phyloP scores from a whole-genome alignment of 2,329 filamentous ascomycete species.

The Claviceps citrina region DNA sequence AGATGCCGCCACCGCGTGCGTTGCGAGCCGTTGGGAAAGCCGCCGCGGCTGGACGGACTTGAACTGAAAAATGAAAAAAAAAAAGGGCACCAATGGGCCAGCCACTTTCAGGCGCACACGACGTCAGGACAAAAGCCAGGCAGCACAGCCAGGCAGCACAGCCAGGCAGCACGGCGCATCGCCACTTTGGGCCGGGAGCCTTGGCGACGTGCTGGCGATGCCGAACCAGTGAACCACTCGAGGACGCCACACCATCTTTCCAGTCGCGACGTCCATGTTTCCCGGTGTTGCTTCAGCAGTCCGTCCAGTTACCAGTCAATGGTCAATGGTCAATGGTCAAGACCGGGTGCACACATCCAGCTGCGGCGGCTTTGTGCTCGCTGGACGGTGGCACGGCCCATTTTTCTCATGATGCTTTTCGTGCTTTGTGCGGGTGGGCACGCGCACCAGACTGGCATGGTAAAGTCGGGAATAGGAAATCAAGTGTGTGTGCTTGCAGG shows the following conservation, averaged over 20 bases:
- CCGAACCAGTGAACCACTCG: not conserved
- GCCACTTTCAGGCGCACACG: not conserved
- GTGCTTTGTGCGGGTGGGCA: conserved; percentile 15
- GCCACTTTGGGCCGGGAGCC: not conserved
- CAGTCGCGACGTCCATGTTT: no score
- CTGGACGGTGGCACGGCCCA: conserved; percentile 9
- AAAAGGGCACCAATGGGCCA: no score
- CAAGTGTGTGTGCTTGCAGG: no score
- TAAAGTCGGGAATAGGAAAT: no score
- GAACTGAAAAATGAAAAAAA: no score
- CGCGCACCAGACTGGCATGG: conserved; percentile 4
- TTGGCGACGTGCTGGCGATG: not conserved
- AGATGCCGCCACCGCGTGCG: not conserved
- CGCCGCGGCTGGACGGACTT: no score
- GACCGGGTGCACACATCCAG: no score
- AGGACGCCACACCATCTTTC: not conserved
- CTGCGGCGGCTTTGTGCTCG: conserved; percentile 12
- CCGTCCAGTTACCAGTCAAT: no score
- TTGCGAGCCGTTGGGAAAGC: not conserved
- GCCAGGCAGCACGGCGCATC: not conserved
- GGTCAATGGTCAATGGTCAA: no score
- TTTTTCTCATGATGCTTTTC: no score
- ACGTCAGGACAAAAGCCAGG: not conserved
- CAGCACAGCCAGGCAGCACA: not conserved
- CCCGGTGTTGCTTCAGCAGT: no score